These are phyloP conservation scores for Fusarium annulatum DNA, from an alignment of 2,329 filamentous ascomycete genomes.

Conservation along the genomic window DNA sequence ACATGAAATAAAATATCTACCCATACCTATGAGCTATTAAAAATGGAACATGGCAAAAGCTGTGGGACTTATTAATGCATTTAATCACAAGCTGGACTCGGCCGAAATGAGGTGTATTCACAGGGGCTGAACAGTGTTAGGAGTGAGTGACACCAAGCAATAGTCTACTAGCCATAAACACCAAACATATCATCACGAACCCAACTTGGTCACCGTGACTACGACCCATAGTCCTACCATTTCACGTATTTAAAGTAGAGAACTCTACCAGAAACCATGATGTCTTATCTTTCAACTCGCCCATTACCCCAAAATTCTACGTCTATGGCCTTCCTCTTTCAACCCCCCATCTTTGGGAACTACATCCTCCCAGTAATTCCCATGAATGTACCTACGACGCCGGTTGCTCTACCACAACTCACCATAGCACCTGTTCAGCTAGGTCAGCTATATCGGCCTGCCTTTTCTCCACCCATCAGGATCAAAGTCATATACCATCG, in stretches of 20 bases:
- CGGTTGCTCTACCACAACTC: not conserved
- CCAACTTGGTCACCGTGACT: slow-evolving; percentile 1
- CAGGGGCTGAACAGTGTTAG: not conserved
- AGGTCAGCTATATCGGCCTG: not conserved
- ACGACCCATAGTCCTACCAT: not conserved
- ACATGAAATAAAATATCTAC: not conserved
- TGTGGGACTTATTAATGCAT: too few species aligned
- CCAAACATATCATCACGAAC: slow-evolving; percentile 20
- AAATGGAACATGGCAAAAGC: not conserved
- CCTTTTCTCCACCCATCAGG: slow-evolving; percentile 5
- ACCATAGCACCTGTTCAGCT: not conserved
- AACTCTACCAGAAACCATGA: not conserved
- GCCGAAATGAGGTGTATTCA: not conserved
- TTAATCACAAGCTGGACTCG: not conserved
- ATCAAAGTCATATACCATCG: slow-evolving; percentile 39
- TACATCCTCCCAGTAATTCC: not conserved
- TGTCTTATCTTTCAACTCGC: not conserved
- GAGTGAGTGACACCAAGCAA: not conserved
- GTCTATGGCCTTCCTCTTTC: slow-evolving; percentile 44
- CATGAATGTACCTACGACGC: not conserved
- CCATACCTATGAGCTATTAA: not conserved
- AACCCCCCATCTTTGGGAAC: slow-evolving; percentile 40
- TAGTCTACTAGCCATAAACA: not conserved
- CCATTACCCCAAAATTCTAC: not conserved
- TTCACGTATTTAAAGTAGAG: not conserved